Conservation (phyloP, 164 flowering plant genomes). For the Warburgia ugandensis region DNA sequence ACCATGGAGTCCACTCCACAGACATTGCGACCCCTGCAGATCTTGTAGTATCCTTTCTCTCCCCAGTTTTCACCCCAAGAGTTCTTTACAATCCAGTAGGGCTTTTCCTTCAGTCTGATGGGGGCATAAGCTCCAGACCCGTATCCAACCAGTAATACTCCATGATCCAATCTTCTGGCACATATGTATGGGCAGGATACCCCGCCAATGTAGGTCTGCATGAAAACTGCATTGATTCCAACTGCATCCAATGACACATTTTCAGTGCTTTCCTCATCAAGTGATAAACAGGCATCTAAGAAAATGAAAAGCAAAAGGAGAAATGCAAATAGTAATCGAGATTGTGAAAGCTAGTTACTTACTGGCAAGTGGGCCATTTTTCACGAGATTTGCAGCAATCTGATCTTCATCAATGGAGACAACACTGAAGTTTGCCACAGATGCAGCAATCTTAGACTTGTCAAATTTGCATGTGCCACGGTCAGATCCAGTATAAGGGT, state of each 20-base stretch:
- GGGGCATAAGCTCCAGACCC: conserved; percentile 73
- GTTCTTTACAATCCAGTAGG: conserved; percentile 93
- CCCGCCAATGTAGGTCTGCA: conserved; percentile 88
- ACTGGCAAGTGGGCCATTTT: conserved; percentile 96
- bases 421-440: conserved; percentile 83
- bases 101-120: conserved; percentile 67
- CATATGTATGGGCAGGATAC: conserved; percentile 94
- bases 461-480: conserved; percentile 80
- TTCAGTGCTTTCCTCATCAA: too few species aligned
- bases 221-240: conserved; percentile 85
- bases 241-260: conserved; percentile 45
- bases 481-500: conserved; percentile 87
- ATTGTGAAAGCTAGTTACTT: not conserved
- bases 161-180: conserved; percentile 61
- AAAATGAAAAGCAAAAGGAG: not conserved
- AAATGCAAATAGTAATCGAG: too few species aligned
- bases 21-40: conserved; percentile 79
- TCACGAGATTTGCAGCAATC: conserved; percentile 92
- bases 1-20: conserved; percentile 97
- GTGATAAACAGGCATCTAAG: not conserved
- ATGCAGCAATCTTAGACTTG: conserved; percentile 72
- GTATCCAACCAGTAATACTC: conserved; percentile 82
- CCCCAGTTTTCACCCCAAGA: conserved; percentile 98
- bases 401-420: conserved; percentile 91
- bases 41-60: conserved; percentile 82